phyloP scores from a whole-genome alignment of 2,329 filamentous ascomycete species.

The Phialophora verrucosa region DNA sequence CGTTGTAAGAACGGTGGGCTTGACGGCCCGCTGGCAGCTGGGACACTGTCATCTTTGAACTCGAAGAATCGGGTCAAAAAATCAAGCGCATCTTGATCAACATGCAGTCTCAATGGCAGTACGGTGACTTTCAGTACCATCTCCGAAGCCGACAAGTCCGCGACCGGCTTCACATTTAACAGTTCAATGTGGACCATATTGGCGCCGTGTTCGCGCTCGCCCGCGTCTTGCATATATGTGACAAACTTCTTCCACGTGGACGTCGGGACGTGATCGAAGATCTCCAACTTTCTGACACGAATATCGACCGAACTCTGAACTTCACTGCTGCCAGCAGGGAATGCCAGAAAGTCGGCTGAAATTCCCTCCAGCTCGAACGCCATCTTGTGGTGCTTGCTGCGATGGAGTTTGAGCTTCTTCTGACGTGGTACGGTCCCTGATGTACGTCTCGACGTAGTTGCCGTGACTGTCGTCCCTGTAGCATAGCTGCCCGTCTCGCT shows the following conservation, averaged over 20 bases:
- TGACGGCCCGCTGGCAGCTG: constrained; percentile 63
- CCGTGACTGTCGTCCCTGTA: constrained; percentile 65
- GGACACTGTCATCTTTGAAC: constrained; percentile 78
- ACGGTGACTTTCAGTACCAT: constrained; percentile 80
- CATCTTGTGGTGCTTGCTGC: constrained; percentile 92
- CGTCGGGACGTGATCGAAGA: constrained; percentile 91
- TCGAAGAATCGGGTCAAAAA: constrained; percentile 98
- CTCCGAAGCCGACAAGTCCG: constrained; percentile 84
- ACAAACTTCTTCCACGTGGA: constrained; percentile 99
- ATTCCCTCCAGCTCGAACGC: constrained; percentile 90
- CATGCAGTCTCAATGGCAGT: constrained; percentile 85
- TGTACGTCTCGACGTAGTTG: constrained; percentile 46
- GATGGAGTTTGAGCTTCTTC: constrained; percentile 73
- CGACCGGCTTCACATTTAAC: constrained; percentile 83
- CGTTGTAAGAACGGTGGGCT: constrained; percentile 88
- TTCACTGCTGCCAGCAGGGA: constrained; percentile 76
- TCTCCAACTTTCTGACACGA: constrained; percentile 79
- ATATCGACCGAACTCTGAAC: constrained; percentile 88
- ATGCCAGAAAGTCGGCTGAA: constrained; percentile 79
- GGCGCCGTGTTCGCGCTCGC: constrained; percentile 81
- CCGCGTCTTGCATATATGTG: constrained; percentile 86
- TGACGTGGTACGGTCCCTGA: constrained; percentile 44
- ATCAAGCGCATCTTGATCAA: constrained; percentile 95
- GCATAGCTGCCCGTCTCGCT: constrained; percentile 91
- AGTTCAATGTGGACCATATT: constrained; percentile 92